These are phyloP conservation scores for Porcisia deanei DNA, from an alignment of 208 protist genomes.

Conservation along the genomic window DNA sequence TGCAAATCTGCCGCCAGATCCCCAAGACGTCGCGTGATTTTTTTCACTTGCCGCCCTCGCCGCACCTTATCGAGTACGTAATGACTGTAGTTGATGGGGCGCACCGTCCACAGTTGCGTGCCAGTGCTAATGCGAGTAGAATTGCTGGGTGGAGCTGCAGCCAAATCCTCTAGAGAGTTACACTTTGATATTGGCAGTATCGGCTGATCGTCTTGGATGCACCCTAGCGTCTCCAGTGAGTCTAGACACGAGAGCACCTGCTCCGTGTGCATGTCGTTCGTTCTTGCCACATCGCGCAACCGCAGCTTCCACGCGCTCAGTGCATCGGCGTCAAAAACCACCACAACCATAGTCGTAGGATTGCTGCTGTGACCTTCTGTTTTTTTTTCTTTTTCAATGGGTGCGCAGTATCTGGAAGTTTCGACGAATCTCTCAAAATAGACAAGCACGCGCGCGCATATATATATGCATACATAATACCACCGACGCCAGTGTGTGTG, in stretches of 20 bases:
- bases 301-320: slow-evolving; percentile 1
- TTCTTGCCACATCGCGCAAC: not conserved
- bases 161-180: not conserved
- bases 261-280: not conserved
- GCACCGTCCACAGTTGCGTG: slow-evolving; percentile 52
- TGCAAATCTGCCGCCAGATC: slow-evolving; percentile 12
- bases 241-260: slow-evolving; percentile 1
- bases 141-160: not conserved
- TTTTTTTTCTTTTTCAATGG: not conserved
- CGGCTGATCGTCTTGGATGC: not conserved
- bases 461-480: no score
- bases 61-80: slow-evolving; percentile 39
- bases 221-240: slow-evolving; percentile 2
- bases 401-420: no score
- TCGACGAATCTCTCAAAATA: no score
- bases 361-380: not conserved
- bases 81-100: slow-evolving; percentile 31
- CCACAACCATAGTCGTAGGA: not conserved
- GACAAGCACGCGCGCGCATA: no score
- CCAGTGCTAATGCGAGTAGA: slow-evolving; percentile 1
- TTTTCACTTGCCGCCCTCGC: slow-evolving; percentile 3
- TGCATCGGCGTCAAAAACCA: slow-evolving; percentile 1
- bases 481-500: no score
- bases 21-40: slow-evolving; percentile 21
- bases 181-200: not conserved